Conservation (phyloP, 768 basidiomycete genomes). For the Dentipellis fragilis region DNA sequence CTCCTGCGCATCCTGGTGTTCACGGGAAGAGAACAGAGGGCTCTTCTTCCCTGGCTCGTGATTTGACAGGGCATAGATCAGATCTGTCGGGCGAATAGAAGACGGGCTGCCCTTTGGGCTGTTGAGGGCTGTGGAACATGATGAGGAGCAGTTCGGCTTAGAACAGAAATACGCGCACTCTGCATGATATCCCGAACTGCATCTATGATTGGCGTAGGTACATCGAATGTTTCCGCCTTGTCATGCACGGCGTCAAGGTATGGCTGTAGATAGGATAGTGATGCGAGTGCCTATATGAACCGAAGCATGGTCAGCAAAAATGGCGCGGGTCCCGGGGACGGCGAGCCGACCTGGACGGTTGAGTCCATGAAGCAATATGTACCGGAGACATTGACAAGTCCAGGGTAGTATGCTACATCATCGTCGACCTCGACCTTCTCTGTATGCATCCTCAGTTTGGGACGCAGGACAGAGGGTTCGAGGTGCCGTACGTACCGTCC, state of each 20-base stretch:
- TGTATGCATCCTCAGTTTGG: background rate
- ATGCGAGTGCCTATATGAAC: conserved; percentile 70
- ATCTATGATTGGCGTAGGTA: conserved; percentile 82
- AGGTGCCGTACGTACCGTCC: conserved; percentile 17
- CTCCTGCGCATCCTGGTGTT: conserved; percentile 98
- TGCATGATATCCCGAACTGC: conserved; percentile 61
- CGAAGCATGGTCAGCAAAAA: conserved; percentile 10
- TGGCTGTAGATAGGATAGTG: conserved; percentile 71
- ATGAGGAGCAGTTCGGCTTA: background rate
- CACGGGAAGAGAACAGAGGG: conserved; percentile 74
- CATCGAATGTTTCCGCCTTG: conserved; percentile 69
- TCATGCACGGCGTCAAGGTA: conserved; percentile 68
- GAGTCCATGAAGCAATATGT: conserved; percentile 99
- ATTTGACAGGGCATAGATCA: conserved; percentile 60
- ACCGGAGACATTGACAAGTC: conserved; percentile 90
- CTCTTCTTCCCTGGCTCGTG: conserved; percentile 42
- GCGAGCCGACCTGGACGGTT: conserved; percentile 60
- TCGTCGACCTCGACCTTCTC: conserved; percentile 6
- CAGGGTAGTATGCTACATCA: conserved; percentile 59
- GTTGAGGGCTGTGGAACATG: conserved; percentile 43
- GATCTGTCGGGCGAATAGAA: conserved; percentile 60
- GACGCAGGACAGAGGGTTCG: background rate
- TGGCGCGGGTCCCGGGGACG: background rate
- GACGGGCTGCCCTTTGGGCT: conserved; percentile 44
- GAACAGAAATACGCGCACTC: conserved; percentile 31